Evolutionary conservation across 164 flowering plant species (phyloP), one percentile per base, ranked within the genome.

Genomic region (Magnolia kwangsiensis): DNA sequence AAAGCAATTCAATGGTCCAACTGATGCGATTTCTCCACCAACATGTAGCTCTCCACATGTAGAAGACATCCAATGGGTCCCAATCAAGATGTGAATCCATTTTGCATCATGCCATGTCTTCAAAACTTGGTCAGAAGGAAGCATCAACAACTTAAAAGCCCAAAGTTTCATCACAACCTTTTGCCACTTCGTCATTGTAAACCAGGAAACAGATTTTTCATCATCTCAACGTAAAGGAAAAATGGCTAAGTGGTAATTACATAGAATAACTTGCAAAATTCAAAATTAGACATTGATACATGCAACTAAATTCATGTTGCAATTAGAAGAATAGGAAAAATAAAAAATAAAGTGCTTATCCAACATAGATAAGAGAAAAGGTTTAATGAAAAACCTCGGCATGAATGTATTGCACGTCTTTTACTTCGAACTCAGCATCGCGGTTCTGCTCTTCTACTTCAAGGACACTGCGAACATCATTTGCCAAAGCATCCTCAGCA

Each of bases 331-430:
- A 51, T 14, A 51, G 27, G 23, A 20, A 23, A 74, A 55, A 29
- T 0, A 24, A 68, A 29, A 55, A 55, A n/a, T n/a, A n/a, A 11
- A 8, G 13, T 11, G 18, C 61, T 16, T 9, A 55, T 55, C 50
- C 29, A 29, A 37, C 16, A 24, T 8, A 31, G 11, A 68, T 14
- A 21, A 63, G 59, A 24, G 45, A 64, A 70, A 37, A 55, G 49
- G 31, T 20, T 2, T 27, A 37, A 58, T 50, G 37, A 64, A 51
- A 19, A 65, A 49, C 99, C 97, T 96, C 97, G 1, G 99, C 99
- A 51, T 84, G 81, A 61, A 96, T 94, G 71, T 87, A 80, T 68
- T 92, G 97, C 23, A 91, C 93, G 77, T 94, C 99, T 84, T 89
- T 92, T 31, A 96, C 93, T 58, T 82, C 88, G 80, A 88, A 92